Conservation (phyloP, 176 grass and related monocot species). For the Zea luxurians region DNA sequence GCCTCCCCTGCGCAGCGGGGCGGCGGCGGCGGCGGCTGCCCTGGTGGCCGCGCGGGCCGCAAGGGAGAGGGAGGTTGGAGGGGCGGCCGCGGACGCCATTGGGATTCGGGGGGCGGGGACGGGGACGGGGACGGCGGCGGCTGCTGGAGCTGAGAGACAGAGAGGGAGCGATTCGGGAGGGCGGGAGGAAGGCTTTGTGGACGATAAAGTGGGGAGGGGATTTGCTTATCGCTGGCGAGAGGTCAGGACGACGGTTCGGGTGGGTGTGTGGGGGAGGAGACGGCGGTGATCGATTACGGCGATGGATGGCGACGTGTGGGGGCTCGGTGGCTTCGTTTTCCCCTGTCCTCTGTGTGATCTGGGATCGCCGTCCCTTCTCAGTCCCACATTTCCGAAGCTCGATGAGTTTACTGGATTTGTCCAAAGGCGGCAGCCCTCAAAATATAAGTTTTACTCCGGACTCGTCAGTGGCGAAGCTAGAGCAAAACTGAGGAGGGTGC, state of each 20-base stretch:
- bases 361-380: not conserved
- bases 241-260: conserved; percentile 42
- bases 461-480: too few relatives aligned
- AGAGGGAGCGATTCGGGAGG: conserved; percentile 4
- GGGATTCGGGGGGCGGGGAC: not conserved
- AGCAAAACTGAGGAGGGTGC: too few relatives aligned
- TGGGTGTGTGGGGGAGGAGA: conserved; percentile 23
- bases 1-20: conserved; percentile 37
- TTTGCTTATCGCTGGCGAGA: conserved; percentile 60
- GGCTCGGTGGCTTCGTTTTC: conserved; percentile 33
- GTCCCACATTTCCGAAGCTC: not conserved
- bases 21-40: conserved; percentile 15
- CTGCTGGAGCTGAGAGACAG: not conserved
- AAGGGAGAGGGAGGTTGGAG: conserved; percentile 31
- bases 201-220: not conserved
- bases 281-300: conserved; percentile 44
- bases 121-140: not conserved
- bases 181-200: not conserved
- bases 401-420: too few relatives aligned
- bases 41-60: conserved; percentile 21
- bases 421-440: too few relatives aligned
- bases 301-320: conserved; percentile 45
- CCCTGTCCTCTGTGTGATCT: conserved; percentile 33
- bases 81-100: conserved; percentile 50
- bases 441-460: too few relatives aligned